phyloP scores from a whole-genome alignment of 768 basidiomycete genomes.

The Tulasnella sp. region DNA sequence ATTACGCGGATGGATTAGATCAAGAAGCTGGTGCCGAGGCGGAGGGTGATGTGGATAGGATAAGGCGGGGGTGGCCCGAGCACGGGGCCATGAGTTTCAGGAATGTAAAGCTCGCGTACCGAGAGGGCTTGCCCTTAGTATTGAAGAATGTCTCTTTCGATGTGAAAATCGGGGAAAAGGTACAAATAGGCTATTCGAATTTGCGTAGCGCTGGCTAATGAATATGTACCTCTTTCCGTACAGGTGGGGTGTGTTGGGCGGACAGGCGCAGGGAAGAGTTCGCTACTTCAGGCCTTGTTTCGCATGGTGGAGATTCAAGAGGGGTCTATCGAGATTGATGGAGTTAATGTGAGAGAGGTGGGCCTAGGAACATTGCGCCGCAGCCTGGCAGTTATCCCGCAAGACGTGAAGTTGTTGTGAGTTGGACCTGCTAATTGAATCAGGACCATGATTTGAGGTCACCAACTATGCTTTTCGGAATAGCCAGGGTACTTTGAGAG shows the following conservation, averaged over 20 bases:
- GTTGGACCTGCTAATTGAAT: background rate
- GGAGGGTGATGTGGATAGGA: too few relatives aligned
- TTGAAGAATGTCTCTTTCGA: slow-evolving; percentile 70
- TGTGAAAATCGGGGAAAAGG: slow-evolving; percentile 51
- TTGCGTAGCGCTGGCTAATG: slow-evolving; percentile 70
- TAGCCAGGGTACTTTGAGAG: slow-evolving; percentile 43
- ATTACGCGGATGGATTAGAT: slow-evolving; percentile 23
- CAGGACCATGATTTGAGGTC: background rate
- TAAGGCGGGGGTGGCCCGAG: slow-evolving; percentile 41
- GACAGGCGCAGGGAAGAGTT: slow-evolving; percentile 15
- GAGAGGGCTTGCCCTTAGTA: slow-evolving; percentile 79
- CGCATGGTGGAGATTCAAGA: slow-evolving; percentile 9
- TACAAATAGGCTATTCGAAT: slow-evolving; percentile 44
- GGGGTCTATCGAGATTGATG: slow-evolving; percentile 11
- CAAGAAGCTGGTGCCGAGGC: too few relatives aligned
- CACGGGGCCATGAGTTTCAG: slow-evolving; percentile 63
- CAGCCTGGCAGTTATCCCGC: slow-evolving; percentile 10
- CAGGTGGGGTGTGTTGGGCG: background rate
- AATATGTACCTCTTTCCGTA: too few relatives aligned
- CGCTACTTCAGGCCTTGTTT: slow-evolving; percentile 10
- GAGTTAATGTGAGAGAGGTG: slow-evolving; percentile 7
- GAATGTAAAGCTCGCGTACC: slow-evolving; percentile 66
- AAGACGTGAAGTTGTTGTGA: slow-evolving; percentile 7
- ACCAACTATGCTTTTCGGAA: background rate
- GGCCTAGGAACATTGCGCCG: slow-evolving; percentile 1